These are phyloP conservation scores for Fusarium ambrosium DNA, from an alignment of 2,329 filamentous ascomycete genomes.

Conservation along the genomic window DNA sequence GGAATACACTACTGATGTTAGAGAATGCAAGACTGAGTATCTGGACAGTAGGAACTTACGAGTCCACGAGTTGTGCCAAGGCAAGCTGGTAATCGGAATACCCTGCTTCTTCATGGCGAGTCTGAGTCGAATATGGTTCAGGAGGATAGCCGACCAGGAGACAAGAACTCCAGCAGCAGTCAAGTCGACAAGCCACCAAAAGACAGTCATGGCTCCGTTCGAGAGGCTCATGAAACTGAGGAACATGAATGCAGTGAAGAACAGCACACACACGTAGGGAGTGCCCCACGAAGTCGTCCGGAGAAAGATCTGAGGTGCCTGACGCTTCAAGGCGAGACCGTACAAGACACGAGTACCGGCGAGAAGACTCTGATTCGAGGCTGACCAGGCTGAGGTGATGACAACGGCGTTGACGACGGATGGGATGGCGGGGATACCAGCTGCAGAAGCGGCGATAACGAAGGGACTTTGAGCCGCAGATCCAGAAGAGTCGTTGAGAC, in stretches of 20 bases:
- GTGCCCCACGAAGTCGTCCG: conserved; percentile 73
- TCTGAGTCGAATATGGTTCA: conserved; percentile 71
- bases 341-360: conserved; percentile 72
- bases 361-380: conserved; percentile 75
- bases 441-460: conserved; percentile 78
- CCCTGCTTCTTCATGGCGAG: conserved; percentile 68
- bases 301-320: conserved; percentile 70
- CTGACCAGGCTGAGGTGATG: conserved; percentile 78
- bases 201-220: conserved; percentile 71
- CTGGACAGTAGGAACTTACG: conserved; percentile 55
- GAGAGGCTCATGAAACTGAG: conserved; percentile 71
- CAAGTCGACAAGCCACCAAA: conserved; percentile 74
- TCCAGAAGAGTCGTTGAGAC: conserved; percentile 61
- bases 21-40: background rate
- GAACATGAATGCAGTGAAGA: conserved; percentile 67
- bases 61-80: conserved; percentile 75
- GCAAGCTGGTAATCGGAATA: conserved; percentile 63
- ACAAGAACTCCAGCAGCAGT: conserved; percentile 74
- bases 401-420: conserved; percentile 83
- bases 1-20: conserved; percentile 62
- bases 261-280: conserved; percentile 70
- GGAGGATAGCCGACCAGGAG: conserved; percentile 71
- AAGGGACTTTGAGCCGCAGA: conserved; percentile 67
- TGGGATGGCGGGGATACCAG: conserved; percentile 76
- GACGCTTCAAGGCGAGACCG: conserved; percentile 70